These are phyloP conservation scores for Boletus smithii DNA, from an alignment of 1,284 basidiomycete genomes.

Conservation along the genomic window DNA sequence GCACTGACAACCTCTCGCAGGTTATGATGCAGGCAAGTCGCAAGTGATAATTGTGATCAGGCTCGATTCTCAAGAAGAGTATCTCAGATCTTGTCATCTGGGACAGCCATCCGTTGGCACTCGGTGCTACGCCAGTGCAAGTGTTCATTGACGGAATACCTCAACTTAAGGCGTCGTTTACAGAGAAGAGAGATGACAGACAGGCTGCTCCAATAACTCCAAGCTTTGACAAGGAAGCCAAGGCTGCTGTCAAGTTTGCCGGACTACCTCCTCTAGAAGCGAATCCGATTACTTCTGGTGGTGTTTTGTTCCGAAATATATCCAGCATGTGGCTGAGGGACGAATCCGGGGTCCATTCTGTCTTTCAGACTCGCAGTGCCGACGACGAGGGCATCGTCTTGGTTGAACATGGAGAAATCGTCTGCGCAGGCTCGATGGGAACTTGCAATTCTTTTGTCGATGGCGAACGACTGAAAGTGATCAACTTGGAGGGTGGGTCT, in stretches of 20 bases:
- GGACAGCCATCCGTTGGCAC: conserved; percentile 80
- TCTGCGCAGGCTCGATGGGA: conserved; percentile 28
- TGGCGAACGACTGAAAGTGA: conserved; percentile 12
- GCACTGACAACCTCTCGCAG: conserved; percentile 15
- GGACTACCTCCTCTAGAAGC: conserved; percentile 62
- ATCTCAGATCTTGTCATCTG: conserved; percentile 78
- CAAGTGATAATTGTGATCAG: background rate
- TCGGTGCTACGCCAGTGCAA: conserved; percentile 69
- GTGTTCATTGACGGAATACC: conserved; percentile 69
- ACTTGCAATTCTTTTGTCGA: conserved; percentile 18
- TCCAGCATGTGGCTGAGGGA: conserved; percentile 23
- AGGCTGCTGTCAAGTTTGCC: conserved; percentile 51
- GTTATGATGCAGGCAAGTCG: conserved; percentile 35
- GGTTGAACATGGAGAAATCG: conserved; percentile 32
- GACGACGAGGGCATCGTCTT: conserved; percentile 30
- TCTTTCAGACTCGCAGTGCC: conserved; percentile 12
- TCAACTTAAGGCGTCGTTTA: conserved; percentile 46
- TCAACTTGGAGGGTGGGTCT: conserved; percentile 42
- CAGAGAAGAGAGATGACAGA: conserved; percentile 45
- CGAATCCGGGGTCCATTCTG: conserved; percentile 20
- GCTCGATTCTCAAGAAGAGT: background rate
- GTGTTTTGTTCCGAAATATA: conserved; percentile 47
- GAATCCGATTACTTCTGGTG: conserved; percentile 21
- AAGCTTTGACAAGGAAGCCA: conserved; percentile 59
- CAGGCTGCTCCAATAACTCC: conserved; percentile 57